These are phyloP conservation scores for Candida stauntonica DNA, from an alignment of 805 yeast genomes.

Conservation along the genomic window DNA sequence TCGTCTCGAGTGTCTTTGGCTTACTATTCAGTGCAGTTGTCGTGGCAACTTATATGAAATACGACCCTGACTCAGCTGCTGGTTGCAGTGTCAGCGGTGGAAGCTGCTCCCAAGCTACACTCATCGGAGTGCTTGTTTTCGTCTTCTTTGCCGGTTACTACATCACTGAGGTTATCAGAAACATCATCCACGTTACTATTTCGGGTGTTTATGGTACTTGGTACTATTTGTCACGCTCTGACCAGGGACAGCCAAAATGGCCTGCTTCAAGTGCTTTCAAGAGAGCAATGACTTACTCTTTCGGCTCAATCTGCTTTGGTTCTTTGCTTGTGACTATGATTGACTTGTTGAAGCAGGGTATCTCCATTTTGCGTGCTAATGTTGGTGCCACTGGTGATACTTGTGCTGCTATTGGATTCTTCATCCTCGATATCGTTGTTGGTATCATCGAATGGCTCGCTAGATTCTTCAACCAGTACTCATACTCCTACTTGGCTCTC, in stretches of 20 bases:
- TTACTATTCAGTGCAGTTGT: conserved; percentile 62
- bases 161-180: conserved; percentile 77
- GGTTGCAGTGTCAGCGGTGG: conserved; percentile 51
- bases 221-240: conserved; percentile 76
- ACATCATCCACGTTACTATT: conserved; percentile 74
- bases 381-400: conserved; percentile 48
- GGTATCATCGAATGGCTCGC: conserved; percentile 74
- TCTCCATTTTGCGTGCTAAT: conserved; percentile 48
- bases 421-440: conserved; percentile 55
- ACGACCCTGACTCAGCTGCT: conserved; percentile 47
- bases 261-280: conserved; percentile 80
- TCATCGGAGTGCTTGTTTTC: conserved; percentile 67
- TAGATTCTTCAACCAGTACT: conserved; percentile 84
- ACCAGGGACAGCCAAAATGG: conserved; percentile 71
- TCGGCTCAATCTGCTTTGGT: conserved; percentile 89
- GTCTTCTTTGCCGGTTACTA: conserved; percentile 80
- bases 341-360: conserved; percentile 56
- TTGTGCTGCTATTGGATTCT: conserved; percentile 47
- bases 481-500: conserved; percentile 80
- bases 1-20: conserved; percentile 58
- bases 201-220: conserved; percentile 87
- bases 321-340: conserved; percentile 67
- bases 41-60: conserved; percentile 75
- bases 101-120: conserved; percentile 51
- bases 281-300: conserved; percentile 78